phyloP scores from a whole-genome alignment of 1,139 yeast species.

The Candida sojae region DNA sequence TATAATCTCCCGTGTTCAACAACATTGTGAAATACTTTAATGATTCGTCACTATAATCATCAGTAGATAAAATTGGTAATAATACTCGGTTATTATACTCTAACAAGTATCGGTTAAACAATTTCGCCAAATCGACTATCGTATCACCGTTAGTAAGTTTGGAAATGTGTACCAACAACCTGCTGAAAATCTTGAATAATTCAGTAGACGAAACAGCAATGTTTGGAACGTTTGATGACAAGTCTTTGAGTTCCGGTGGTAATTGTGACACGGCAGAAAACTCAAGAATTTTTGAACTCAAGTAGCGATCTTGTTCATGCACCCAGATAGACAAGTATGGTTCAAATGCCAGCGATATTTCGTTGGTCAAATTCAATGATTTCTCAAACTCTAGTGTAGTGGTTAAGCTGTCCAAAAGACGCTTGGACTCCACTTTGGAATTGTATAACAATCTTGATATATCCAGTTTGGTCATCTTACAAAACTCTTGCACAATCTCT shows the following conservation, averaged over 20 bases:
- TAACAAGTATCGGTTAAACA: constrained; percentile 68
- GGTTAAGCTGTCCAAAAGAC: constrained; percentile 49
- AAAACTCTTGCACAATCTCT: constrained; percentile 62
- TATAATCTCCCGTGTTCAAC: constrained; percentile 87
- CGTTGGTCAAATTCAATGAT: constrained; percentile 50
- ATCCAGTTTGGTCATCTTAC: constrained; percentile 70
- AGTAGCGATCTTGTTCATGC: constrained; percentile 71
- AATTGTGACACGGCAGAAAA: constrained; percentile 53
- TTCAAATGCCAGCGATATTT: constrained; percentile 75
- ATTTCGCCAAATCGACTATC: constrained; percentile 58
- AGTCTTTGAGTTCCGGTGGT: constrained; percentile 35
- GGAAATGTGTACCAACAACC: constrained; percentile 70
- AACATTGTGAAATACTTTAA: constrained; percentile 69
- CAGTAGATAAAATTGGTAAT: constrained; percentile 55
- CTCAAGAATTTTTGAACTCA: constrained; percentile 63
- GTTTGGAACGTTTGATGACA: constrained; percentile 47
- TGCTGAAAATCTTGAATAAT: constrained; percentile 73
- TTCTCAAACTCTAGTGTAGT: constrained; percentile 70
- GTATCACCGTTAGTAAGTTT: constrained; percentile 74
- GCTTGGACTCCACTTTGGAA: constrained; percentile 49
- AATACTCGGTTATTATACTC: constrained; percentile 67
- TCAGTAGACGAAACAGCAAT: constrained; percentile 87
- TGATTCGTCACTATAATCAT: constrained; percentile 48
- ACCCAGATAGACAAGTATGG: constrained; percentile 87
- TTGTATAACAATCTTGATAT: constrained; percentile 35